Evolutionary conservation across 225 moss, liverwort and hornwort genomes (phyloP).

Genomic region (Lunularia cruciata): DNA sequence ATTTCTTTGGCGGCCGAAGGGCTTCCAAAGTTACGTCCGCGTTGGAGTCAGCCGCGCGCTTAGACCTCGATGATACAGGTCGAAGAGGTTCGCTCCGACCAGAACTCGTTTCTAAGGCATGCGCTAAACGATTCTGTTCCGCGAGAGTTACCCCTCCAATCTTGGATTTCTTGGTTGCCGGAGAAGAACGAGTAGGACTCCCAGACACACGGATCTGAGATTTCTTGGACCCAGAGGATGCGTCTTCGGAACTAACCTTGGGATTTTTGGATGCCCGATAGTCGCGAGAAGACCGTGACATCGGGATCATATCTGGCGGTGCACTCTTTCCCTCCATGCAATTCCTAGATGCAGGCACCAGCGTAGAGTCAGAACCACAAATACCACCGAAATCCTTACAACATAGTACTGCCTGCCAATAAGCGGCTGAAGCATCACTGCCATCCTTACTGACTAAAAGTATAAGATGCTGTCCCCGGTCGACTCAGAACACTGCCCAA

Average conservation of each 20-base stretch:
- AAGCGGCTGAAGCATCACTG: conserved; percentile 43
- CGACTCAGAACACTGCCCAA: conserved; percentile 41
- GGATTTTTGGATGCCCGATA: conserved; percentile 83
- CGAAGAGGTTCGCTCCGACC: conserved; percentile 22
- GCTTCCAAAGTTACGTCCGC: conserved; percentile 43
- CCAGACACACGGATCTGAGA: conserved; percentile 68
- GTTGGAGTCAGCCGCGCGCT: conserved; percentile 39
- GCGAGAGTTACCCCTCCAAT: conserved; percentile 40
- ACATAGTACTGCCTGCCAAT: conserved; percentile 45
- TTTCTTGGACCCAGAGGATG: conserved; percentile 67
- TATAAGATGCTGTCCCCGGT: conserved; percentile 19
- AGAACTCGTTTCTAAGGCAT: conserved; percentile 29
- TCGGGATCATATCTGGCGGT: conserved; percentile 85
- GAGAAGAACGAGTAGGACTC: conserved; percentile 45
- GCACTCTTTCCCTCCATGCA: conserved; percentile 92
- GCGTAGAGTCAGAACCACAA: conserved; percentile 41
- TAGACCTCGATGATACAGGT: conserved; percentile 27
- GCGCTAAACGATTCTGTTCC: conserved; percentile 21
- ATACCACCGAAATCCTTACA: conserved; percentile 23
- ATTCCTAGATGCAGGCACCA: conserved; percentile 62
- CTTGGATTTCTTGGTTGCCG: conserved; percentile 56
- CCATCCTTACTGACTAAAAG: conserved; percentile 43
- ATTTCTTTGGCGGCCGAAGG: conserved; percentile 40
- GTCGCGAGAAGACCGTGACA: conserved; percentile 98
- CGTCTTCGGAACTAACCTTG: conserved; percentile 67